Evolutionary conservation across 352 stramenopile species (phyloP).

Genomic region (Phytophthora colocasiae): DNA sequence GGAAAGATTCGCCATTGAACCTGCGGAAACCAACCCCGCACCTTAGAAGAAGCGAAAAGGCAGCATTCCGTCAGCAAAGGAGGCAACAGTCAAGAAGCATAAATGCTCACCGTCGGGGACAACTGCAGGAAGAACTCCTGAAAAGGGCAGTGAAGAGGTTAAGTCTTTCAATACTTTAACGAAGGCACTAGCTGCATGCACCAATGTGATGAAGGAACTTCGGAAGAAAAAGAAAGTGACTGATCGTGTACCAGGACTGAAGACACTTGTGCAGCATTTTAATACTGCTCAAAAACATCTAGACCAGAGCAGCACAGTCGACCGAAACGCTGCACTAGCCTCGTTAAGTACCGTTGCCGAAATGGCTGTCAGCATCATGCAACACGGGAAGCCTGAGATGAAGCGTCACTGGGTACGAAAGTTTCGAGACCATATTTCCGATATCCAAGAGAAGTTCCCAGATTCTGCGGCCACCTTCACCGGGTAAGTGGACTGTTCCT

Average conservation of each 20-base stretch:
- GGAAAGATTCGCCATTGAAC: background rate
- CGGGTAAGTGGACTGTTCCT: constrained; percentile 5
- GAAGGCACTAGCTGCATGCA: constrained; percentile 1
- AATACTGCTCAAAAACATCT: constrained; percentile 12
- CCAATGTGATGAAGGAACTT: constrained; percentile 9
- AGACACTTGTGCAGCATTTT: constrained; percentile 13
- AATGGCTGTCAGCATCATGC: constrained; percentile 17
- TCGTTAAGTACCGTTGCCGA: constrained; percentile 1
- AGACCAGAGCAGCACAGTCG: constrained; percentile 2
- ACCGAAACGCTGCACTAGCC: constrained; percentile 7
- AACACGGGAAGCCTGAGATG: constrained; percentile 9
- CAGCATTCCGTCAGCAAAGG: background rate
- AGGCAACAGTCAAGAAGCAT: background rate
- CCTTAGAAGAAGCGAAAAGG: constrained; percentile 10
- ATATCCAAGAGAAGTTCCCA: constrained; percentile 10
- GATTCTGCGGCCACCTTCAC: constrained; percentile 11
- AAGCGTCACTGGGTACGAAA: constrained; percentile 18
- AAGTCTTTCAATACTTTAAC: constrained; percentile 4
- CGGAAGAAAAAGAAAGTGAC: constrained; percentile 12
- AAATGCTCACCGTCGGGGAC: background rate
- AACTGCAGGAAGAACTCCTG: background rate
- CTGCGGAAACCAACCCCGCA: background rate
- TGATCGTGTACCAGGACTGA: constrained; percentile 11
- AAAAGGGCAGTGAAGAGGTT: background rate
- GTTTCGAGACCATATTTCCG: constrained; percentile 12